These are phyloP conservation scores for Podospora pseudoanserina DNA, from an alignment of 495 filamentous ascomycete genomes.

Conservation along the genomic window DNA sequence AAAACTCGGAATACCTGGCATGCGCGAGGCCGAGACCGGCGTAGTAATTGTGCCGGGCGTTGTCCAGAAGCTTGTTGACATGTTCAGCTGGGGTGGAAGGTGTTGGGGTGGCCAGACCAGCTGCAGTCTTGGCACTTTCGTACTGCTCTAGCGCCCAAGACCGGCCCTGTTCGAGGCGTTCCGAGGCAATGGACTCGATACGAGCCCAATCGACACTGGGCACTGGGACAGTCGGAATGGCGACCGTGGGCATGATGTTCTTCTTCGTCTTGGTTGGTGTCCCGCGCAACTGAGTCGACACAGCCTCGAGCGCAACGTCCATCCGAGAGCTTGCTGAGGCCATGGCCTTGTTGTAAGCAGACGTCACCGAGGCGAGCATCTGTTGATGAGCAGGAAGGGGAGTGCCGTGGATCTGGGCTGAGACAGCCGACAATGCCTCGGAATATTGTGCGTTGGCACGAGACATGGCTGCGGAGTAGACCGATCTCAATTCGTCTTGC, in stretches of 20 bases:
- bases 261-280: conserved; percentile 41
- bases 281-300: conserved; percentile 45
- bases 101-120: conserved; percentile 50
- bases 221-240: conserved; percentile 18
- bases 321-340: conserved; percentile 58
- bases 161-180: conserved; percentile 60
- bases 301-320: conserved; percentile 45
- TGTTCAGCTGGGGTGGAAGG: conserved; percentile 46
- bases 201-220: conserved; percentile 40
- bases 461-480: conserved; percentile 58
- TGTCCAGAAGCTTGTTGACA: conserved; percentile 53
- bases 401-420: conserved; percentile 62
- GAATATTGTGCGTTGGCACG: conserved; percentile 61
- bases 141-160: conserved; percentile 64
- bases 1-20: conserved; percentile 69
- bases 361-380: conserved; percentile 63
- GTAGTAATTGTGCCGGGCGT: conserved; percentile 69
- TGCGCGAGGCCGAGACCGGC: conserved; percentile 73
- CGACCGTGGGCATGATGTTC: conserved; percentile 25
- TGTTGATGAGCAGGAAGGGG: conserved; percentile 59
- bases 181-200: conserved; percentile 57
- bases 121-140: conserved; percentile 54
- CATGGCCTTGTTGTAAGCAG: conserved; percentile 63
- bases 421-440: conserved; percentile 61
- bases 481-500: conserved; percentile 47